Evolutionary conservation across 768 basidiomycete genomes (phyloP).

Genomic region (Podaxis pistillaris): DNA sequence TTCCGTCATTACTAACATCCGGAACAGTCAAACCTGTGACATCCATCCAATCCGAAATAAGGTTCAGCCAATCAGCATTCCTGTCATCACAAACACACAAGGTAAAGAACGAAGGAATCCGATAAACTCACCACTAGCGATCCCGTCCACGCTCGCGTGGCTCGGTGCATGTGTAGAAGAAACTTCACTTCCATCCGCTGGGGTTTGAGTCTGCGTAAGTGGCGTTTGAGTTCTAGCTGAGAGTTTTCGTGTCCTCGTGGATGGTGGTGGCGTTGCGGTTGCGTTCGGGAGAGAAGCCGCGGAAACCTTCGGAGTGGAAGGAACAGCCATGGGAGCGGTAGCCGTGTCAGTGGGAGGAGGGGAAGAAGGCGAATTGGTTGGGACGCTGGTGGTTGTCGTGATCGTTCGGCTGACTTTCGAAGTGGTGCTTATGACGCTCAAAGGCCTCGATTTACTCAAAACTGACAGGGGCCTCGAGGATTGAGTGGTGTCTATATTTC

Average conservation of each 20-base stretch:
- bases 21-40: conserved; percentile 3
- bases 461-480: background rate
- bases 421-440: background rate
- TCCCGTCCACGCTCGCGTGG: conserved; percentile 1
- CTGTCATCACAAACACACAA: background rate
- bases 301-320: background rate
- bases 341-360: background rate
- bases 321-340: background rate
- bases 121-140: conserved; percentile 7
- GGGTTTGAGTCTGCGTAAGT: background rate
- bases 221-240: background rate
- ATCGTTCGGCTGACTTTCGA: background rate
- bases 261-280: background rate
- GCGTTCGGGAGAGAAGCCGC: background rate
- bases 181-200: background rate
- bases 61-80: background rate
- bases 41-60: background rate
- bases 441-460: background rate
- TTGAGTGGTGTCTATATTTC: background rate
- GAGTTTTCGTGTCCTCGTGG: background rate
- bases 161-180: background rate
- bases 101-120: background rate
- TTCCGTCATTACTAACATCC: background rate
- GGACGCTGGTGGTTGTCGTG: background rate
- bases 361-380: background rate